phyloP scores from a whole-genome alignment of 2,329 filamentous ascomycete genomes.

The Hymenoscyphus repandus region DNA sequence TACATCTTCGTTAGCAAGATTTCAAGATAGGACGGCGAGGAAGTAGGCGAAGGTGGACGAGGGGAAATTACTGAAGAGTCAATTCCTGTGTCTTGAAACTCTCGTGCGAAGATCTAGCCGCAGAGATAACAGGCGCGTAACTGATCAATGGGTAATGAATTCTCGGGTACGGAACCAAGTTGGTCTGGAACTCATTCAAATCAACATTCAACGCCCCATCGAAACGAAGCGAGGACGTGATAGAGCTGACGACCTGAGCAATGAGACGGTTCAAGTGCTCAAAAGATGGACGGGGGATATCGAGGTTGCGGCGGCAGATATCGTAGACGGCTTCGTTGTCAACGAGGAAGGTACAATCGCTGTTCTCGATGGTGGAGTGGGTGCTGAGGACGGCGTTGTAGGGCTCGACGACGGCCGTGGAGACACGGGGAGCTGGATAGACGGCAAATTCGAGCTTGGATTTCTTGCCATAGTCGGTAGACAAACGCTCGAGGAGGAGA shows the following conservation, averaged over 20 bases:
- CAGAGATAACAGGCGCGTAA: slow-evolving; percentile 58
- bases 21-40: too few species aligned
- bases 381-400: slow-evolving; percentile 60
- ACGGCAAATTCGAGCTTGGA: slow-evolving; percentile 63
- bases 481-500: slow-evolving; percentile 58
- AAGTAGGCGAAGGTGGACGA: not conserved
- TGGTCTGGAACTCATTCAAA: slow-evolving; percentile 65
- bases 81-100: slow-evolving; percentile 61
- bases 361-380: slow-evolving; percentile 58
- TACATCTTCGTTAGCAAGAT: slow-evolving; percentile 4
- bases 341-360: slow-evolving; percentile 63
- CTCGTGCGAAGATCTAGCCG: slow-evolving; percentile 57
- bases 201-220: slow-evolving; percentile 64
- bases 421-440: slow-evolving; percentile 59
- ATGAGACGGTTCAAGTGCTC: slow-evolving; percentile 63
- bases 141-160: slow-evolving; percentile 64
- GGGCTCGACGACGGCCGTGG: slow-evolving; percentile 62
- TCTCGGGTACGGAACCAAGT: slow-evolving; percentile 61
- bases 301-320: slow-evolving; percentile 59
- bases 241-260: slow-evolving; percentile 62
- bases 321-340: slow-evolving; percentile 66
- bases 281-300: slow-evolving; percentile 58
- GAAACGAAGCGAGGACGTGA: slow-evolving; percentile 60
- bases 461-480: slow-evolving; percentile 63
- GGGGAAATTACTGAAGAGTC: slow-evolving; percentile 53